Base-by-base conservation (phyloP, 225 moss, liverwort and hornwort genomes). In the Pseudisothecium myosuroides region DNA sequence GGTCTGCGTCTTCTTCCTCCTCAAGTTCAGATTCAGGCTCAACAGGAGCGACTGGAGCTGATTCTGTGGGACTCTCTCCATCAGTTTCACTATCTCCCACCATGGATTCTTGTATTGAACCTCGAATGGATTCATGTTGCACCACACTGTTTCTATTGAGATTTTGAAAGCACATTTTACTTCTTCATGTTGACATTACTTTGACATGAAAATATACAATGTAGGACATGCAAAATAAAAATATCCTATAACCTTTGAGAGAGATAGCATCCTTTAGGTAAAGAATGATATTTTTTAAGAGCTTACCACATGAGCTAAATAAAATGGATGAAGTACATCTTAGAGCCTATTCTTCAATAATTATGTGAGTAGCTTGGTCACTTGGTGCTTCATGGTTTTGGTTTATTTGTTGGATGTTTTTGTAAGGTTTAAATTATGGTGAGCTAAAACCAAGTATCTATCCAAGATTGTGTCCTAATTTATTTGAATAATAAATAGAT, bases 61-160 rank as follows among this genome's bases (percentile, higher is more conserved):
- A 67, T 18, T 82, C 68, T 9, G 19, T 71, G 19, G 18, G 49
- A 90, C 59, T 86, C 4, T 62, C 82, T 12, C 16, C 60, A 32
- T 91, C 89, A 47, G 5, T 80, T 43, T 93, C 94, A 83, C 71
- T 77, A 18, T 68, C 84, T 74, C 20, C 92, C 9, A 55, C 75
- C 2, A 39, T n/a, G 1, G 91, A 91, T 29, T 90, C 92, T 82
- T 41, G 88, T 3, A 82, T 26, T 5, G 82, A 86, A 62, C 92
- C 86, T 50, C 19, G 22, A 59, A 88, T 60, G 19, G 87, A 92
- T 85, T 92, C 64, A 37, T 21, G 59, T 68, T 60, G 78, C 11
- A 7, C 66, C 49, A 88, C 29, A 24, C 73, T 94, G 0, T 71
- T 87, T 55, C 55, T 88, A 36, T 69, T 49, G 14, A 23, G 73